Evolutionary conservation across 139 green algal genomes (phyloP), one percentile per base, ranked within the genome.

Genomic region (Tetratostichococcus sp.): DNA sequence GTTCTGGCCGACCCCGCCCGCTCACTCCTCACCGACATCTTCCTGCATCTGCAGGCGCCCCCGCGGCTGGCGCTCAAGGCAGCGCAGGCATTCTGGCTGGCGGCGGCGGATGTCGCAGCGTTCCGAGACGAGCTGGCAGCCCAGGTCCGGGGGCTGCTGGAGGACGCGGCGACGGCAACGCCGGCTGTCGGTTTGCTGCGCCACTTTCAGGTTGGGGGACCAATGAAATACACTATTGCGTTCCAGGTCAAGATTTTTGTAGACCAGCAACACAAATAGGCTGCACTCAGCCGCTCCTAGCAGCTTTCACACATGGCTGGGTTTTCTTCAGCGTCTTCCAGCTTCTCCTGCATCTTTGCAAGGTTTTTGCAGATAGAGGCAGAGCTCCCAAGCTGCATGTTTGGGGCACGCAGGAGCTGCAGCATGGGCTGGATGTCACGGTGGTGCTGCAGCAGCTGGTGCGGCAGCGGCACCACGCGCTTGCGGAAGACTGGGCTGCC

Each of bases 401-500:
- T n/a, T n/a, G n/a, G n/a, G n/a, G n/a, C n/a, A n/a, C 11, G 39
- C 73, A 87, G 82, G 79, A 74, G 28, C 67, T 87, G 26, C 32
- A 57, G 32, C 62, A 70, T 4, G 8, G 30, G 2, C 22, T 86
- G 16, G 75, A 87, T 71, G 57, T 68, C 28, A 67, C 34, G 1
- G 73, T 71, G 31, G 67, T 81, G n/a, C 35, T 92, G 21, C 43
- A 43, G 0, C 31, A 72, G 50, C 75, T 90, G 69, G 78, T 92
- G 70, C 79, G 31, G 23, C 76, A 80, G 58, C 83, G 83, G 14
- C 81, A 87, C 74, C 80, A 89, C 30, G 67, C 65, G 23, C 71
- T 83, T 35, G 83, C 85, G 22, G 79, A 91, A 76, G 72, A 71
- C 33, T 91, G 87, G 87, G 81, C 65, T 1, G 65, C 68, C 30